Evolutionary conservation across 495 filamentous ascomycete genomes (phyloP), one percentile per base, ranked within the genome.

Genomic region (Annulohypoxylon moriforme): DNA sequence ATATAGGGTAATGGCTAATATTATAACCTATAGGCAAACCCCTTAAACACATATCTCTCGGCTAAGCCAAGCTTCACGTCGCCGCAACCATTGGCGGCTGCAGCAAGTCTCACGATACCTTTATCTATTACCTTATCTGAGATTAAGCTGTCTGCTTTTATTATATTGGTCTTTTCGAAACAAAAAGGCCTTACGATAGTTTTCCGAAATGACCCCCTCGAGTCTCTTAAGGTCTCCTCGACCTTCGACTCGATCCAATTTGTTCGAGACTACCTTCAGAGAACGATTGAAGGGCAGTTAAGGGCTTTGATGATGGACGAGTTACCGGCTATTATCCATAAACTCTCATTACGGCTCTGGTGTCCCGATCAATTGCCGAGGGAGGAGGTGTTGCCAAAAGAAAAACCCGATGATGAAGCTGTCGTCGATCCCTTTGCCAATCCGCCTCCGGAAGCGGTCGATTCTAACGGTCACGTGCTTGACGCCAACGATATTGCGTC

Each of bases 231-330:
- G 83, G 96, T 99, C 68, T 98, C 96, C 2, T 97, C 94, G 64
- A 99, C 96, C 25, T 99, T 98, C 78, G 96, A 99, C 82, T 97
- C 96, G 10, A 99, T 99, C 73, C 95, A 95, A 9, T 99, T 98
- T 73, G 95, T 99, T 60, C 90, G 95, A 62, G 95, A 98, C 76
- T 99, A 98, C 79, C 84, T 99, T 50, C 96, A 99, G 76, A 94
- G 92, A 75, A 96, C 95, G 63, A 99, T 99, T 74, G 96, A 99
- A 81, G 90, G 86, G n/a, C 96, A 98, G 77, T 82, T 99, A 34
- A 88, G 96, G 42, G 91, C 93, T 52, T 76, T 99, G 73, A 94
- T 99, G 78, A 98, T 98, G 93, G 96, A 99, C 67, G 96, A 99
- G 78, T 83, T 99, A 13, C 96, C 96, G 4, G 93, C 94, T 8